Base-by-base conservation (phyloP, 257 asterid genomes). In the Solanum lignicaule region DNA sequence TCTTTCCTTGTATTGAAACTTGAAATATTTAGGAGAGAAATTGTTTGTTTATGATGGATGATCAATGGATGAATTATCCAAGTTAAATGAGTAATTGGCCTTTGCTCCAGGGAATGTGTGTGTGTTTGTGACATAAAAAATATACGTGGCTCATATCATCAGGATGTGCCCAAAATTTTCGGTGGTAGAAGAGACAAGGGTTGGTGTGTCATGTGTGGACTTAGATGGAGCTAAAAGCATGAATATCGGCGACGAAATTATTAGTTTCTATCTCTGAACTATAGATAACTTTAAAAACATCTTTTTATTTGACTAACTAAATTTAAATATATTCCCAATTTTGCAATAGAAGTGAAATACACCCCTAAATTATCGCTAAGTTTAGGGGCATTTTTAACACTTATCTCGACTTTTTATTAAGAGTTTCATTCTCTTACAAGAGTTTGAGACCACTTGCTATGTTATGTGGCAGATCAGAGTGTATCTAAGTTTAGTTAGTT, bases 231-330 rank as follows among this genome's bases (percentile, higher is more conserved):
- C 21, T 27, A 66, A 66, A 66, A 66, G n/a, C 65, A 55, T 14
- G 5, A 68, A 27, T 68, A 68, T 1, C 1, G 1, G 4, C 1
- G 65, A 7, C 0, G 0, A 55, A 55, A 55, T 55, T 55, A 55
- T 55, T 55, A 55, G 65, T 55, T 55, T 55, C 4, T n/a, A 55
- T 20, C 4, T 55, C 10, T 55, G 25, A 55, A 55, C 5, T 20
- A 55, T 55, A 20, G n/a, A 55, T 55, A 55, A 20, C 25, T 20
- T 55, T 2, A 55, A 52, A 55, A 18, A 55, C 2, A 55, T 18
- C 9, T 20, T 6, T 48, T 48, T 48, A 48, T 14, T 48, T 48
- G 58, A 15, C 21, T 48, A 48, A 48, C 1, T 48, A 48, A 48
- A 48, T 14, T 48, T 48, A 48, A 15, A 48, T 48, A 0, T 14